These are phyloP conservation scores for Sordaria brevicollis DNA, from an alignment of 495 filamentous ascomycete genomes.

Conservation along the genomic window DNA sequence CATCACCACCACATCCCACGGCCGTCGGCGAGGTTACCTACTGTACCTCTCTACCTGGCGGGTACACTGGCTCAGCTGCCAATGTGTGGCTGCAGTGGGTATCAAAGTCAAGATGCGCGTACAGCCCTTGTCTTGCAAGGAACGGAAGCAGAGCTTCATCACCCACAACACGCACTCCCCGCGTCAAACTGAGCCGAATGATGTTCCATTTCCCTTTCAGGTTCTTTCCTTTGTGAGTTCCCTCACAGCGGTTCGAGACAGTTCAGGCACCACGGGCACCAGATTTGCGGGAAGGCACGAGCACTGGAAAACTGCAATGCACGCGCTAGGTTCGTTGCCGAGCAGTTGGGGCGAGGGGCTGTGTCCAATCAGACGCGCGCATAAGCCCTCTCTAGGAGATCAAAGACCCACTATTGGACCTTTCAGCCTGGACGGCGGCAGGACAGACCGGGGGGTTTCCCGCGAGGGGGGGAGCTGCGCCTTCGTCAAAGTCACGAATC, in stretches of 20 bases:
- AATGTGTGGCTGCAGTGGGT: neutral
- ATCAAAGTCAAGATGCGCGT: neutral
- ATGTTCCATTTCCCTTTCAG: neutral
- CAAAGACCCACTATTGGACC: neutral
- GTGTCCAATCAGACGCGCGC: neutral
- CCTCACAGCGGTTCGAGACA: neutral
- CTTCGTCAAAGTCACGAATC: neutral
- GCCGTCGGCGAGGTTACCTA: neutral
- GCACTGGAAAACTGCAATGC: neutral
- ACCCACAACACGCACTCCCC: neutral
- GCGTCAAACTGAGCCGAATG: too few species aligned
- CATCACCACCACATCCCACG: neutral
- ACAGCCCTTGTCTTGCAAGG: neutral
- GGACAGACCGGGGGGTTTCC: neutral
- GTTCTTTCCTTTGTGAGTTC: neutral
- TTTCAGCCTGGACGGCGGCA: neutral
- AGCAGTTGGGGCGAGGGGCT: neutral
- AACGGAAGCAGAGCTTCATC: neutral
- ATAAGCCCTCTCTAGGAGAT: neutral
- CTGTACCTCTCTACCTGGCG: neutral
- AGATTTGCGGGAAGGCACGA: neutral
- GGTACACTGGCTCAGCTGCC: neutral
- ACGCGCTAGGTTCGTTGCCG: neutral
- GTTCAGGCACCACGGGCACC: neutral
- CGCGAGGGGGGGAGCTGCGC: neutral